These are phyloP conservation scores for Tilletia indica DNA, from an alignment of 1,284 basidiomycete species.

Conservation along the genomic window DNA sequence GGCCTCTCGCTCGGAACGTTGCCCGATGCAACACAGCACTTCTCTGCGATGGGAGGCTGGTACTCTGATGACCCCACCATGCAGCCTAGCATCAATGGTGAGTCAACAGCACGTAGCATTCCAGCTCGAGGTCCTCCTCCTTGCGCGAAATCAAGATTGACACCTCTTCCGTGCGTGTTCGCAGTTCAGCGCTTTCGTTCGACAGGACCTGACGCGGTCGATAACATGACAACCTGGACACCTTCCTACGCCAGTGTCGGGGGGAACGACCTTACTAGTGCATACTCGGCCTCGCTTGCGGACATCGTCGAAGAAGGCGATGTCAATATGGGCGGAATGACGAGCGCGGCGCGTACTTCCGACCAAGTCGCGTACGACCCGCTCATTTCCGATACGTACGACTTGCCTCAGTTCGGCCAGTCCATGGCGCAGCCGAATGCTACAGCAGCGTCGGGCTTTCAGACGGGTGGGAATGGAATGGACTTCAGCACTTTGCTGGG, in stretches of 20 bases:
- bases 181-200: neutral
- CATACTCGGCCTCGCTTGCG: conserved; percentile 6
- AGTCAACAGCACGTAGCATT: neutral
- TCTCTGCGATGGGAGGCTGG: neutral
- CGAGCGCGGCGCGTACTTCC: neutral
- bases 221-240: conserved; percentile 4
- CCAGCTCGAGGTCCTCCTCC: too few relatives aligned
- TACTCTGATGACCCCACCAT: neutral
- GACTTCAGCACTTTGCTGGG: neutral
- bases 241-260: conserved; percentile 13
- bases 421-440: neutral
- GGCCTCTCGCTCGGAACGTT: neutral
- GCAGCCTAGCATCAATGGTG: conserved; percentile 8
- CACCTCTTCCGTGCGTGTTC: too few relatives aligned
- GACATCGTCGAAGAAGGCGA: conserved; percentile 12
- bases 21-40: too few relatives aligned
- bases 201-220: neutral
- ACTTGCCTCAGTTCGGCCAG: neutral
- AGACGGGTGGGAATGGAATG: neutral
- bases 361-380: conserved; percentile 6
- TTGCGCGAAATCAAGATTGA: too few relatives aligned
- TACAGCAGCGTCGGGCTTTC: neutral
- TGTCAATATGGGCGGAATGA: neutral
- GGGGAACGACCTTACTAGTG: neutral
- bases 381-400: conserved; percentile 12